Conservation (phyloP, 441 rosid genomes). For the Brassica hybrid region DNA sequence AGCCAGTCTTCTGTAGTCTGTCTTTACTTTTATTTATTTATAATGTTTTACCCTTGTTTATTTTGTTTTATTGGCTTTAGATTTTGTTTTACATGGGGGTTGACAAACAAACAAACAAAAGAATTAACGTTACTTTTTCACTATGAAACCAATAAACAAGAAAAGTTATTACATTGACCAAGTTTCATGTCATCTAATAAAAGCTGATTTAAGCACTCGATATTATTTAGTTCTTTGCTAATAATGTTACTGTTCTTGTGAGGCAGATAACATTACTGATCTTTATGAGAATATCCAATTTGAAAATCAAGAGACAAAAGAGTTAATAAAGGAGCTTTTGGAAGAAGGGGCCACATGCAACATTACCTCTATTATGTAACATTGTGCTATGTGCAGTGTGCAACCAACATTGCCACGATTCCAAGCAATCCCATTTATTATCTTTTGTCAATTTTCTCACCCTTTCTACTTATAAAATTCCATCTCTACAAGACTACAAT, state of each 20-base stretch:
- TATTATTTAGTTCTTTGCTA: conserved; percentile 2
- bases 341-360: conserved; percentile 44
- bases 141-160: background rate
- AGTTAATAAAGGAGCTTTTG: conserved; percentile 43
- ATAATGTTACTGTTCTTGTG: background rate
- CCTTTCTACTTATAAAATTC: conserved; percentile 32
- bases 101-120: conserved; percentile 15
- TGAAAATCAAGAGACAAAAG: conserved; percentile 42
- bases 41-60: background rate
- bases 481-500: conserved; percentile 8
- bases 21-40: conserved; percentile 13
- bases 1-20: background rate
- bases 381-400: conserved; percentile 50
- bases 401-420: conserved; percentile 42
- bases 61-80: conserved; percentile 24
- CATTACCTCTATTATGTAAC: conserved; percentile 41
- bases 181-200: background rate
- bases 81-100: conserved; percentile 35
- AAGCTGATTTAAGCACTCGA: conserved; percentile 19
- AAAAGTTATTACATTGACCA: background rate
- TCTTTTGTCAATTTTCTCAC: conserved; percentile 41
- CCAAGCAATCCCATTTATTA: conserved; percentile 44
- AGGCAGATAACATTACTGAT: conserved; percentile 21
- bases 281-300: conserved; percentile 20
- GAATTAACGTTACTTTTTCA: conserved; percentile 9